Evolutionary conservation across 2,329 filamentous ascomycete genomes (phyloP), one percentile per base, ranked within the genome.

Genomic region (Scytalidium lignicola): DNA sequence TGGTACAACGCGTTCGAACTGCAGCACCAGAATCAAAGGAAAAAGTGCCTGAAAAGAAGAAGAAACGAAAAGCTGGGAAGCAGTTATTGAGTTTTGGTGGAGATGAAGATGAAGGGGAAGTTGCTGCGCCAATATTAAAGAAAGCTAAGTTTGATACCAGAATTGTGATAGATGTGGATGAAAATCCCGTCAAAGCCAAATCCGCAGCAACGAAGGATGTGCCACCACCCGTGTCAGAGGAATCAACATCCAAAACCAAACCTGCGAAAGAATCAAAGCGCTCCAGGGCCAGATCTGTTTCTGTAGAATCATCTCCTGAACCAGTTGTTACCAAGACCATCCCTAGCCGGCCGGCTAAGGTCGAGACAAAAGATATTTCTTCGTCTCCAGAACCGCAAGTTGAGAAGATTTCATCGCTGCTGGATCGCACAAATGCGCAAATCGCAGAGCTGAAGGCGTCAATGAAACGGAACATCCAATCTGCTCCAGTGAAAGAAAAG

Each of bases 371-470:
- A 18, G 58, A 63, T 22, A 52, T 58, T 6, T 64, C 63, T 3
- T 65, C 71, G 2, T 72, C 72, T 2, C 62, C 63, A 44, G 65
- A 66, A 47, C 52, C 59, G 60, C 32, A 67, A 59, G 55, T 69
- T 58, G 50, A 65, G 41, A 67, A 66, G 43, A 62, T 65, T 53
- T 65, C 59, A 2, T 63, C 68, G n/a, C 64, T 70, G 20, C 69
- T 91, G 9, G 83, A 90, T 54, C 74, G 74, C 56, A 88, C 86
- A 2, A 91, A 91, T 56, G 86, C 88, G 32, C 85, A 93, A 60
- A 90, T 92, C 47, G 86, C 86, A 3, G 85, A 85, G 1, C 71
- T 93, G 3, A 92, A 91, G 65, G 86, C 86, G 8, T 90, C 86
- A 1, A 89, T 93, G 85, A 86, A 83, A 62, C 78, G 88, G 28